These are phyloP conservation scores for Colletotrichum incanum DNA, from an alignment of 2,329 filamentous ascomycete species.

Conservation along the genomic window DNA sequence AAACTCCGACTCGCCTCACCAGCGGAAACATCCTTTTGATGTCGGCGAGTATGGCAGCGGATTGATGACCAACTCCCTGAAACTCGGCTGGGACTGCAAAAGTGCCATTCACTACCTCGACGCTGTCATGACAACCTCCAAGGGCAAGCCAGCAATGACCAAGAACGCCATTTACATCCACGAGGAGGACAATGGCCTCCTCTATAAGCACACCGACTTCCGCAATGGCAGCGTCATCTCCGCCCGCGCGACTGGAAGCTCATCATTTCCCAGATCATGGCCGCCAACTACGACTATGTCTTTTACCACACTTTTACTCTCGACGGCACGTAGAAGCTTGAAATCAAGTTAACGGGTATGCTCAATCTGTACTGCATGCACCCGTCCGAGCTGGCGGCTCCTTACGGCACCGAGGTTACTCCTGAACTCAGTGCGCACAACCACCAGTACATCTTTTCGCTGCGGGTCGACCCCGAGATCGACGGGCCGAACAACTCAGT, in stretches of 20 bases:
- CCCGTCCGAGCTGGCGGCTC: slow-evolving; percentile 51
- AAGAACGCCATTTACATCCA: slow-evolving; percentile 86
- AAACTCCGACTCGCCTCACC: too few species aligned
- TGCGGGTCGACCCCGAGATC: slow-evolving; percentile 59
- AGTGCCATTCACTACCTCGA: slow-evolving; percentile 74
- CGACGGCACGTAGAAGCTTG: slow-evolving; percentile 77
- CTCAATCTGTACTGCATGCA: slow-evolving; percentile 60
- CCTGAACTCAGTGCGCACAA: slow-evolving; percentile 69
- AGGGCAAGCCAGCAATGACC: slow-evolving; percentile 77
- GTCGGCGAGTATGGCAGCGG: too few species aligned
- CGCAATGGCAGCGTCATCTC: slow-evolving; percentile 79
- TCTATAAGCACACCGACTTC: slow-evolving; percentile 85
- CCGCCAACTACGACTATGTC: slow-evolving; percentile 83
- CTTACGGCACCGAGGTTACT: slow-evolving; percentile 66
- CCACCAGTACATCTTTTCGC: slow-evolving; percentile 71
- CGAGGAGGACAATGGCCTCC: slow-evolving; percentile 81
- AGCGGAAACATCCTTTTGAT: too few species aligned
- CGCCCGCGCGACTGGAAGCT: slow-evolving; percentile 81
- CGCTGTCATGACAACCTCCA: slow-evolving; percentile 76
- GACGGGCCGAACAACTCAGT: neutral
- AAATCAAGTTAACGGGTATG: slow-evolving; percentile 70
- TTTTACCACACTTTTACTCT: slow-evolving; percentile 58
- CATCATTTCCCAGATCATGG: slow-evolving; percentile 79
- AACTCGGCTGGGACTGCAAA: slow-evolving; percentile 77
- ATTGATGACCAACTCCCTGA: slow-evolving; percentile 77